Evolutionary conservation across 345 rosid species (phyloP), one percentile per base, ranked within the genome.

Genomic region (Populus simonii): DNA sequence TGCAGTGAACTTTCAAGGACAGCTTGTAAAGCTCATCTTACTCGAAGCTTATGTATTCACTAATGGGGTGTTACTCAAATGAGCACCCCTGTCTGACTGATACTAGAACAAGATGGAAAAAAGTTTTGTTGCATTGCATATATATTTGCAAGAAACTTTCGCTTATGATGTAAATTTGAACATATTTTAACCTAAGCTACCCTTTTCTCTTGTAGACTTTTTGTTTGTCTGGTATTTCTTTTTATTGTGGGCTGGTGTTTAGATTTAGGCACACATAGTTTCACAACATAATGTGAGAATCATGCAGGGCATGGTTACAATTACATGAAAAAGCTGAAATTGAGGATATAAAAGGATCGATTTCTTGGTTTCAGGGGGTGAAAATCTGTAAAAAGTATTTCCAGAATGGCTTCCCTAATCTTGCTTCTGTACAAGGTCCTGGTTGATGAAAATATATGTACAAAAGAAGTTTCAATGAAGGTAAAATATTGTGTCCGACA

Each of bases 91-190:
- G 68, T 65, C 29, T 63, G 51, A 9, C 25, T 63, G 75, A 49
- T 63, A 35, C 15, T 63, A 63, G 75, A 71, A 36, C 49, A 47
- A 78, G 18, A 78, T 7, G 47, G 63, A 66, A 45, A 33, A 29
- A 75, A 35, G 63, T 47, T 63, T 71, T 75, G 55, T 57, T 57
- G 62, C 62, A 16, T 49, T 73, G 68, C 51, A 61, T 15, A 73
- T 57, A 23, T 53, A 23, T 36, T 55, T 38, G 16, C 10, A 41
- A 38, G 53, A 57, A 72, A 13, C 59, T 57, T 57, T 20, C 13
- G 47, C 38, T 57, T 36, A 27, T 57, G 75, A 53, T n/a, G 31
- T 23, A 61, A 39, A 73, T 22, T 23, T 38, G 36, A 71, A 33
- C 22, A 10, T 47, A 33, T 23, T 45, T 22, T 22, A 22, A 22